Conservation (phyloP, 139 green algal species). For the Micractinium conductrix region DNA sequence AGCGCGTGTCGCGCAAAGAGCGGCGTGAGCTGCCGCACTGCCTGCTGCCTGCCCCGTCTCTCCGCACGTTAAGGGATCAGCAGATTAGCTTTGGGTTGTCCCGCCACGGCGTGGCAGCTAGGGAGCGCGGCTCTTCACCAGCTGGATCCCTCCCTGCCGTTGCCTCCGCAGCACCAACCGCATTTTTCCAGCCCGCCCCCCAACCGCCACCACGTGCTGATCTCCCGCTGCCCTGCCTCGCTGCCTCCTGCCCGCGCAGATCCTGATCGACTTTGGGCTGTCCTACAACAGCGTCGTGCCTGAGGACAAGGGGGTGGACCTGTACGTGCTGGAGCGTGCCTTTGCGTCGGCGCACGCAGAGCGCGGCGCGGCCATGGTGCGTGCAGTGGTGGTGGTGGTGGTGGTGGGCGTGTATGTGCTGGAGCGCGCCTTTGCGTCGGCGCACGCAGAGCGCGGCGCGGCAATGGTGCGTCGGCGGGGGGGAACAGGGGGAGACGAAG, state of each 20-base stretch:
- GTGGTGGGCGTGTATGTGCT: neutral
- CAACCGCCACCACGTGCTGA: neutral
- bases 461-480: slow-evolving; percentile 11
- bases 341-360: slow-evolving; percentile 76
- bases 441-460: slow-evolving; percentile 59
- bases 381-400: neutral
- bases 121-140: too few relatives aligned
- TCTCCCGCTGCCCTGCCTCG: neutral
- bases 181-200: too few relatives aligned
- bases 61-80: neutral
- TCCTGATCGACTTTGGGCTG: slow-evolving; percentile 93
- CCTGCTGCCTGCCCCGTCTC: too few relatives aligned
- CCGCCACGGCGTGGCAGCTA: too few relatives aligned
- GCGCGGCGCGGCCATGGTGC: slow-evolving; percentile 21
- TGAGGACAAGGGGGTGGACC: slow-evolving; percentile 89
- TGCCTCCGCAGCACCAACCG: too few relatives aligned
- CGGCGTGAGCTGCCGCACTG: too few relatives aligned
- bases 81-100: neutral
- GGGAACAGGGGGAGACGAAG: too few relatives aligned
- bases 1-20: neutral
- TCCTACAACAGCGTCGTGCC: slow-evolving; percentile 70
- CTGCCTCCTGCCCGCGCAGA: slow-evolving; percentile 32
- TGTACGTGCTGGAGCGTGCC: slow-evolving; percentile 92
- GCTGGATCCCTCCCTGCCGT: too few relatives aligned
- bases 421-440: slow-evolving; percentile 56